Conservation (phyloP, 768 basidiomycete species). For the Suillus fuscotomentosus region DNA sequence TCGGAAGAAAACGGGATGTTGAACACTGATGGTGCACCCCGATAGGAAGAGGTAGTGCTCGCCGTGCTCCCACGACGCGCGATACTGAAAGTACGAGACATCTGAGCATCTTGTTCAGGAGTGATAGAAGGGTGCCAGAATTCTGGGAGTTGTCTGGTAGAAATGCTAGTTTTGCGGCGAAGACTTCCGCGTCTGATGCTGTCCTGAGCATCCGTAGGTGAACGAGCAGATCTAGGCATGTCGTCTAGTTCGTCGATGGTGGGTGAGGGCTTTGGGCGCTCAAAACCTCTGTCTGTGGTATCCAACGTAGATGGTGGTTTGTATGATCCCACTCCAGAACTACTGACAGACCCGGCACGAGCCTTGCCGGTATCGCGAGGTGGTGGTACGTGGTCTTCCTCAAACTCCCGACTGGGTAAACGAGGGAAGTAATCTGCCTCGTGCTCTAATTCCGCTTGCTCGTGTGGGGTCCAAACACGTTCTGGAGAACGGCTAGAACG, state of each 20-base stretch:
- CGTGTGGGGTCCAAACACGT: constrained; percentile 20
- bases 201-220: constrained; percentile 21
- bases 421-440: constrained; percentile 20
- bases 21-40: constrained; percentile 36
- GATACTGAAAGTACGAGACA: constrained; percentile 41
- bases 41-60: constrained; percentile 48
- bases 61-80: constrained; percentile 48
- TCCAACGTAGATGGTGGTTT: constrained; percentile 26
- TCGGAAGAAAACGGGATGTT: constrained; percentile 36
- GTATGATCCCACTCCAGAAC: constrained; percentile 21
- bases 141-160: constrained; percentile 38
- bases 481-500: constrained; percentile 17
- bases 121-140: constrained; percentile 51
- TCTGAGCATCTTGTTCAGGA: constrained; percentile 41
- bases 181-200: constrained; percentile 25
- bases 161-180: constrained; percentile 34
- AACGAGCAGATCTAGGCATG: constrained; percentile 18
- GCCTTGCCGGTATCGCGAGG: constrained; percentile 17
- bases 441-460: constrained; percentile 22
- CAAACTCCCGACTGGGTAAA: constrained; percentile 14
- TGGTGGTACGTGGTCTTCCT: constrained; percentile 21
- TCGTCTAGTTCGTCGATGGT: constrained; percentile 30
- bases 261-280: constrained; percentile 18
- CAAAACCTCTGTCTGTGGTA: constrained; percentile 17
- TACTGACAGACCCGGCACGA: constrained; percentile 27